Evolutionary conservation across 1,139 yeast species (phyloP), one percentile per base, ranked within the genome.

Genomic region (Geotrichum candidum): DNA sequence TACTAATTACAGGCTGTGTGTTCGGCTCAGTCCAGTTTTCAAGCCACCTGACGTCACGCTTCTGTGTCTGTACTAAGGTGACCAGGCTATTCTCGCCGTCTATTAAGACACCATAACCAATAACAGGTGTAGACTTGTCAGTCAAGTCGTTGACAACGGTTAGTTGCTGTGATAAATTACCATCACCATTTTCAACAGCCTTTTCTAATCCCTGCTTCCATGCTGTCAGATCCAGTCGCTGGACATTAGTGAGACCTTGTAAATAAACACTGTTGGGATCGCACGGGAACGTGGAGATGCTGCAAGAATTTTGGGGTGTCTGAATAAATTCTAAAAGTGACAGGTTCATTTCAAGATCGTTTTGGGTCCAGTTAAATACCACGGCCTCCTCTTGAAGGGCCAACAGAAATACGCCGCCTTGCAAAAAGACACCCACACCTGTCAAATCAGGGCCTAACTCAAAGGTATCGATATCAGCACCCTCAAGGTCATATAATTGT

Each of bases 401-500:
- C 11, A 70, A 38, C 50, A 66, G 68, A 15, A 68, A 65, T 66
- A 76, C 57, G 56, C 74, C 68, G 65, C 70, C 57, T 66, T 67
- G 15, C 67, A 61, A 60, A 15, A 60, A 41, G 18, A 41, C n/a
- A 2, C 48, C 48, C n/a, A 41, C 18, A 10, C 48, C 48, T 4
- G 48, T 41, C 9, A 41, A 41, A 41, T 15, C 48, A 41, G 48
- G 9, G 1, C 73, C 75, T 7, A 76, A 66, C n/a, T 72, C 73
- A 13, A 74, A 41, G 13, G 69, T 61, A 3, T 65, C 58, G 18
- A 80, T 66, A 58, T 78, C 79, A 22, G 70, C 65, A 0, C 81
- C 80, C 3, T 75, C 75, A n/a, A 74, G 76, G 2, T 72, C 74
- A 68, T 84, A 83, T 13, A 84, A 68, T 25, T 69, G 71, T 5